Conservation (phyloP, 2,329 filamentous ascomycete species). For the Clarireedia sp. region DNA sequence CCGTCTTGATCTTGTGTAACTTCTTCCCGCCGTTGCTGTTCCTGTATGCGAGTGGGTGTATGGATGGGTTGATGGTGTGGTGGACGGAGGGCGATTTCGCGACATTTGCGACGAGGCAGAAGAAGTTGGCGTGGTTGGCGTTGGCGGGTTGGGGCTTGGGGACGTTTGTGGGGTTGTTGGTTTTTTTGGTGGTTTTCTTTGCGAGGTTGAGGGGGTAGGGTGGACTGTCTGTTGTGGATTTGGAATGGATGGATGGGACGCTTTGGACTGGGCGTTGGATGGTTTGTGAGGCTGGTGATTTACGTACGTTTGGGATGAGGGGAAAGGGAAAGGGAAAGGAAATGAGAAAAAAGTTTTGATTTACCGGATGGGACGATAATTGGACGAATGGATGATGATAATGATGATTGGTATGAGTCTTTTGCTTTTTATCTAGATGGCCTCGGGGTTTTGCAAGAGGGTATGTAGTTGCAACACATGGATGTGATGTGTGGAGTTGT, state of each 20-base stretch:
- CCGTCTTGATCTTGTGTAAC: slow-evolving; percentile 20
- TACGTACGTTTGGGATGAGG: too few species aligned
- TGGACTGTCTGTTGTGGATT: background rate
- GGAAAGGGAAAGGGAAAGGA: too few species aligned
- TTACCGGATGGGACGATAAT: too few species aligned
- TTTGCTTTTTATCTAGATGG: too few species aligned
- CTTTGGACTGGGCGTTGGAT: background rate
- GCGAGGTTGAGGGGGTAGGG: background rate
- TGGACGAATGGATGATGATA: too few species aligned
- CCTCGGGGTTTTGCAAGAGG: too few species aligned
- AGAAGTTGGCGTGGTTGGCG: slow-evolving; percentile 18
- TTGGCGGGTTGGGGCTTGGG: slow-evolving; percentile 15
- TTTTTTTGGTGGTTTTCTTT: slow-evolving; percentile 14
- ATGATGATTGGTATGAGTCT: too few species aligned
- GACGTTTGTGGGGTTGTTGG: slow-evolving; percentile 16
- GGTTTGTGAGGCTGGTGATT: too few species aligned
- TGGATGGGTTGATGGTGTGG: slow-evolving; percentile 24
- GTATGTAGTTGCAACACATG: too few species aligned
- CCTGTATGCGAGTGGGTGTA: slow-evolving; percentile 19
- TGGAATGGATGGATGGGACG: background rate
- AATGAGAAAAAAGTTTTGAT: too few species aligned
- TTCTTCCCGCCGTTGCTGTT: slow-evolving; percentile 25
- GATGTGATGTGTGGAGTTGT: too few species aligned
- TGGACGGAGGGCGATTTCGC: slow-evolving; percentile 20
- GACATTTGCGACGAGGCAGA: slow-evolving; percentile 20